Base-by-base conservation (phyloP, 2,329 filamentous ascomycete species). In the Setomelanomma holmii region DNA sequence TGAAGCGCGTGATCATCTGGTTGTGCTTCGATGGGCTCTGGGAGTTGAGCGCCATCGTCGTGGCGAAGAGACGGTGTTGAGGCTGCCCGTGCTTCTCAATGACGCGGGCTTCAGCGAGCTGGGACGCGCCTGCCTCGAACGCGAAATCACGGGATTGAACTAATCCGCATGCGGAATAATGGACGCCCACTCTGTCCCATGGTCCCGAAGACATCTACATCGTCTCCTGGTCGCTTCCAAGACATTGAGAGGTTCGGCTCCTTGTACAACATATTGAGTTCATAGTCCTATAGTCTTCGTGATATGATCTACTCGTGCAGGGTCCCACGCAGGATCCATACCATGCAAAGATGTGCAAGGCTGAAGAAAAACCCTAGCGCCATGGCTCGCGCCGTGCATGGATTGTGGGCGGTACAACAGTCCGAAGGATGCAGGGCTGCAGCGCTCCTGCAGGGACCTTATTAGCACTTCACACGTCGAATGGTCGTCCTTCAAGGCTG, bases 21-120 rank as follows among this genome's bases (percentile, higher is more conserved):
- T 80, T 80, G 57, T 80, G 77, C 53, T 77, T 77, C 4, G 78
- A 78, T 34, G 75, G 64, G 47, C 69, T 76, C 63, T 72, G 73
- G 45, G 68, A 60, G 57, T 74, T 72, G 61, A 81, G 63, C 19
- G 60, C 67, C 71, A 74, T 74, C 55, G 51, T 59, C 22, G 60
- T 51, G 46, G 51, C 42, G 35, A 45, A 39, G 23, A 30, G 43
- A n/a, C n/a, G n/a, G n/a, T n/a, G n/a, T n/a, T n/a, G n/a, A n/a
- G 41, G 17, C 36, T 27, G 5, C 12, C 45, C 42, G 36, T 34
- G 45, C 48, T 35, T 51, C 44, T 47, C 49, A 40, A 58, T 54
- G 38, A 40, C 51, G 46, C 21, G 38, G 27, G 39, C 42, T 51
- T 30, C 30, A 38, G 11, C 21, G 14, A 19, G 16, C 22, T 21